Conservation (phyloP, 169 alveolate genomes). For the Cryptosporidium meleagridis region DNA sequence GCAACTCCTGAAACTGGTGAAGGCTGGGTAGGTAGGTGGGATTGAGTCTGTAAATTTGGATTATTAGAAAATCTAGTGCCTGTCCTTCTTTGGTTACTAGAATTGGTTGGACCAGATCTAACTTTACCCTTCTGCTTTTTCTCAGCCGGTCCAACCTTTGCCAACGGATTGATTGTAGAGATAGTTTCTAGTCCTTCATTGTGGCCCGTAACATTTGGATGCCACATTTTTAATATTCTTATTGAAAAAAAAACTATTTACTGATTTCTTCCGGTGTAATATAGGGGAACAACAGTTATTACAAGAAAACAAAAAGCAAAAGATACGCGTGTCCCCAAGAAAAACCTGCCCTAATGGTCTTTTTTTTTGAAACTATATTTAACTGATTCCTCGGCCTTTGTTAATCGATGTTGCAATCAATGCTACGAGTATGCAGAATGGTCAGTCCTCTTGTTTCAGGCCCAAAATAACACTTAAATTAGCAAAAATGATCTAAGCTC, state of each 20-base stretch:
- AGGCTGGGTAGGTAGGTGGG: background rate
- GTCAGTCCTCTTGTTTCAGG: background rate
- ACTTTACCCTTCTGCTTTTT: constrained; percentile 41
- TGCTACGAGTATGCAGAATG: background rate
- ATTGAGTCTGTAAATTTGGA: constrained; percentile 41
- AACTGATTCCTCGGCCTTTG: background rate
- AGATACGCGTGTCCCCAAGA: constrained; percentile 3
- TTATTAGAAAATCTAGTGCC: constrained; percentile 72
- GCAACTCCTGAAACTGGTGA: background rate
- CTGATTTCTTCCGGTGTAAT: constrained; percentile 3
- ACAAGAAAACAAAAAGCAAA: background rate
- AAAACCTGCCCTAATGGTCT: constrained; percentile 3
- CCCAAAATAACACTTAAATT: constrained; percentile 1
- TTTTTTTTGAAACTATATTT: background rate
- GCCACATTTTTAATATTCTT: constrained; percentile 47
- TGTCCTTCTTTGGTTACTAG: constrained; percentile 42
- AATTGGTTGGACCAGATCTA: constrained; percentile 47
- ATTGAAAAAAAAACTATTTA: background rate
- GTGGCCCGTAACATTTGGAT: constrained; percentile 5
- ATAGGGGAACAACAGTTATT: background rate
- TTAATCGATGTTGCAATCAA: background rate
- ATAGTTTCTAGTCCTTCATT: constrained; percentile 20
- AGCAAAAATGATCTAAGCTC: background rate
- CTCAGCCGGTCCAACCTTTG: constrained; percentile 53
- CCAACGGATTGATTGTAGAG: background rate